A percentile compares a stretch with the other conserved stretches of the same genome.
Evolutionary conservation across 176 grass and related monocot genomes (phyloP).

Genomic region (Musa schizocarpa): DNA sequence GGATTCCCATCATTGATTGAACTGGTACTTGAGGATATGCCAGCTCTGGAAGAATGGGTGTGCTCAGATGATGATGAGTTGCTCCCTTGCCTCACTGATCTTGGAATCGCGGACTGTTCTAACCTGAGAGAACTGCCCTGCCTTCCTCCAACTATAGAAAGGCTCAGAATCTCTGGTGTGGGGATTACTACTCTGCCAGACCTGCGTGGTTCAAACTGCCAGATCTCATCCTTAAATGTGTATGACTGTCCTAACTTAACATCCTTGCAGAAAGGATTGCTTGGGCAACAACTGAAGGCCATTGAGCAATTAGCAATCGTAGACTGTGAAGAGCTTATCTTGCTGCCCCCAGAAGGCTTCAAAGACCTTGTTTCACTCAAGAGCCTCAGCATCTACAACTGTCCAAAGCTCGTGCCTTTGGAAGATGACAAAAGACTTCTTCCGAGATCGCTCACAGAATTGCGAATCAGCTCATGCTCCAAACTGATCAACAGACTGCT

Average conservation of each 20-base stretch:
- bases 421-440: constrained; percentile 19
- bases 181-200: constrained; percentile 43
- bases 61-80: constrained; percentile 11
- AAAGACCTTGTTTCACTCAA: constrained; percentile 31
- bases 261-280: constrained; percentile 46
- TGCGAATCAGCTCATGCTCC: constrained; percentile 41
- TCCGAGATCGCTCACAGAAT: constrained; percentile 45
- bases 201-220: constrained; percentile 20
- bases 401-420: constrained; percentile 27
- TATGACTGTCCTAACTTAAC: constrained; percentile 40
- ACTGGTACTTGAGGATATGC: constrained; percentile 42
- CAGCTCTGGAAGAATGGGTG: constrained; percentile 26
- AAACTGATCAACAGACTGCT: constrained; percentile 50
- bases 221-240: constrained; percentile 34
- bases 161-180: constrained; percentile 50
- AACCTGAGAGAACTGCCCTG: constrained; percentile 34
- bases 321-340: constrained; percentile 32
- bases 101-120: constrained; percentile 43
- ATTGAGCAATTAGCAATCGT: constrained; percentile 46
- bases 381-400: constrained; percentile 54
- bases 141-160: constrained; percentile 38
- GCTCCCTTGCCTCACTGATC: constrained; percentile 37
- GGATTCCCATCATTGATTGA: constrained; percentile 56
- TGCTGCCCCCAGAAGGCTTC: constrained; percentile 46
- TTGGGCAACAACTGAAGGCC: constrained; percentile 30